These are phyloP conservation scores for Pistacia integerrima DNA, from an alignment of 345 rosid species.

Conservation along the genomic window DNA sequence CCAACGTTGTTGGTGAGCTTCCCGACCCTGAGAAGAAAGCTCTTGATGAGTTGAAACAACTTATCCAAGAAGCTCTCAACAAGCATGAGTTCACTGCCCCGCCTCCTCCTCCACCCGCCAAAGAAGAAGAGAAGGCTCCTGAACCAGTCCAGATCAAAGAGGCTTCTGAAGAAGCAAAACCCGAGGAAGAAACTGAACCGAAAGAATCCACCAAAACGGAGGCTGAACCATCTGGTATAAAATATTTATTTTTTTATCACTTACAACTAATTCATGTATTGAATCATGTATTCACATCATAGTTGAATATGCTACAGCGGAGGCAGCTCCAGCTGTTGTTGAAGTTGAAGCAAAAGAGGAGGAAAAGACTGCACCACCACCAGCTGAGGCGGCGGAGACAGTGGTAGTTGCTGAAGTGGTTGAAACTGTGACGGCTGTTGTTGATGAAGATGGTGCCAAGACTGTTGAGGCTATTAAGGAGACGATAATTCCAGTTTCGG, in stretches of 20 bases:
- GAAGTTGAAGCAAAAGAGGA: slow-evolving; percentile 33
- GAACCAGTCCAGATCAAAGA: slow-evolving; percentile 17
- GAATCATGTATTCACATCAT: too few species aligned
- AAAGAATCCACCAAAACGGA: slow-evolving; percentile 18
- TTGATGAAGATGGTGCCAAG: slow-evolving; percentile 80
- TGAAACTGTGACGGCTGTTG: slow-evolving; percentile 48
- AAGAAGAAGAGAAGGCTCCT: slow-evolving; percentile 32
- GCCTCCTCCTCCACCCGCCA: slow-evolving; percentile 26
- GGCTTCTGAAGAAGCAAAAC: slow-evolving; percentile 18
- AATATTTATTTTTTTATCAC: too few species aligned
- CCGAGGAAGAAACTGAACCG: slow-evolving; percentile 25
- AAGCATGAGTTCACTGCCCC: slow-evolving; percentile 53
- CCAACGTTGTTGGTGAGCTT: slow-evolving; percentile 55
- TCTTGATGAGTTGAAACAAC: slow-evolving; percentile 55
- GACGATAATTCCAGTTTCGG: slow-evolving; percentile 55
- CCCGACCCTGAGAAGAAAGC: slow-evolving; percentile 60
- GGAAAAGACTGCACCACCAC: slow-evolving; percentile 17
- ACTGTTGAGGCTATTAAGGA: slow-evolving; percentile 89
- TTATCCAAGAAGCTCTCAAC: slow-evolving; percentile 60
- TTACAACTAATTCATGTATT: too few species aligned
- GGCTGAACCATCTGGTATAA: background rate
- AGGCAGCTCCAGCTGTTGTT: slow-evolving; percentile 11
- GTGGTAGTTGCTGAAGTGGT: slow-evolving; percentile 34
- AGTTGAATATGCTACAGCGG: background rate
- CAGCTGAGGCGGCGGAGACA: slow-evolving; percentile 7